Conservation (phyloP, 192 early-diverging fungal species). For the Coemansia sp. region DNA sequence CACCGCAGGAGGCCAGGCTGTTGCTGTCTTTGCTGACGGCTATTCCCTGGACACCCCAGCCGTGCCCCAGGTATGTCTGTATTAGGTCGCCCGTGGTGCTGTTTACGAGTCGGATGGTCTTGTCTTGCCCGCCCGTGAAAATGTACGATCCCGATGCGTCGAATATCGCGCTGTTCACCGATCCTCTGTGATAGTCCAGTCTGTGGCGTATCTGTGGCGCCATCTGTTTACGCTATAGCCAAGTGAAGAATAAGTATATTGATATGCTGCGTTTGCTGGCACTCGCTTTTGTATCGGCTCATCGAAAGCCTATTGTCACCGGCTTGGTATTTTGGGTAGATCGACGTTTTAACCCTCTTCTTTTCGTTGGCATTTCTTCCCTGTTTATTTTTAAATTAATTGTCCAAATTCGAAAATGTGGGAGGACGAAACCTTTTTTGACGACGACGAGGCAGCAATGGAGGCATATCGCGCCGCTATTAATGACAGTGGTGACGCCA, state of each 20-base stretch:
- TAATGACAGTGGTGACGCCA: constrained; percentile 2
- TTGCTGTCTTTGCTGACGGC: constrained; percentile 56
- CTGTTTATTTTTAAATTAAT: background rate
- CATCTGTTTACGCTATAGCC: background rate
- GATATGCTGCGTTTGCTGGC: background rate
- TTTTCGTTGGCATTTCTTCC: background rate
- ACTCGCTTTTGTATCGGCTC: background rate
- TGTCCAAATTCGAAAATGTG: constrained; percentile 24
- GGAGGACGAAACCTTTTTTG: constrained; percentile 44
- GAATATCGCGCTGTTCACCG: constrained; percentile 66
- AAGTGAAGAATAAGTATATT: background rate
- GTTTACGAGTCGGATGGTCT: constrained; percentile 68
- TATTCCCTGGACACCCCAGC: constrained; percentile 69
- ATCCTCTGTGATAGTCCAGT: constrained; percentile 64
- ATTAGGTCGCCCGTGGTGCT: constrained; percentile 65
- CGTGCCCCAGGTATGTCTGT: constrained; percentile 81
- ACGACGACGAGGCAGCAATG: constrained; percentile 52
- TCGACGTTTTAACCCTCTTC: background rate
- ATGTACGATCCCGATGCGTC: constrained; percentile 77
- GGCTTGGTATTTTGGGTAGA: background rate
- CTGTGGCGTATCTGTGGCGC: constrained; percentile 32
- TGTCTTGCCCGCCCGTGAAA: constrained; percentile 78
- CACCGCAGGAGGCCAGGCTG: constrained; percentile 75
- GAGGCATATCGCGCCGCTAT: constrained; percentile 39
- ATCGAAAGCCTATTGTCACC: background rate